A percentile compares a stretch with the other conserved stretches of the same genome.
phyloP scores from a whole-genome alignment of 345 rosid genomes.

The Carallia pectinifolia region DNA sequence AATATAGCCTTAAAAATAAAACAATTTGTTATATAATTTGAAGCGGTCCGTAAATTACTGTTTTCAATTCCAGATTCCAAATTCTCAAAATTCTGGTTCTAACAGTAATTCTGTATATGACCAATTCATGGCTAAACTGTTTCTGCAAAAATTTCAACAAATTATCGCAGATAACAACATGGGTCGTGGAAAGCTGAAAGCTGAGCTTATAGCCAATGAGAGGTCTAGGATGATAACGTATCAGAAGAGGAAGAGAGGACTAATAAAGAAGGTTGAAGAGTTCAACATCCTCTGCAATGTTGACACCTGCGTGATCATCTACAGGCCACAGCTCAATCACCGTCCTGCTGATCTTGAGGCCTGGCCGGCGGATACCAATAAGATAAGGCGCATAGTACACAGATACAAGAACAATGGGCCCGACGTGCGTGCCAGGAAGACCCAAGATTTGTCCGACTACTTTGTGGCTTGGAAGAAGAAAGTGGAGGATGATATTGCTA shows the following conservation, averaged over 20 bases:
- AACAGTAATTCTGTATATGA: too few relatives aligned
- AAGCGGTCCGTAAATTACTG: too few relatives aligned
- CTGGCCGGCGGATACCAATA: conserved; percentile 22
- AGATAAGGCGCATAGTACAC: conserved; percentile 21
- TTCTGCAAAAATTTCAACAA: too few relatives aligned
- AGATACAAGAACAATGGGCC: conserved; percentile 1
- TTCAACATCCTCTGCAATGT: conserved; percentile 35
- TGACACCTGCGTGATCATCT: conserved; percentile 33
- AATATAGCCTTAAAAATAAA: too few relatives aligned
- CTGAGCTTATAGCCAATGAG: conserved; percentile 33
- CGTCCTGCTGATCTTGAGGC: conserved; percentile 5
- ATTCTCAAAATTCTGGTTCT: too few relatives aligned
- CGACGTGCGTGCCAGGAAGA: conserved; percentile 14
- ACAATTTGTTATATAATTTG: too few relatives aligned
- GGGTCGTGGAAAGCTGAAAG: conserved; percentile 37
- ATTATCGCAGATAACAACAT: conserved; percentile 4
- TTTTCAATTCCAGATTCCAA: too few relatives aligned
- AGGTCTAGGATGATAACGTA: conserved; percentile 28
- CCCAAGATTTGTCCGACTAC: conserved; percentile 19
- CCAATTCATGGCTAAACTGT: too few relatives aligned
- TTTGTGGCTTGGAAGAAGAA: conserved; percentile 22
- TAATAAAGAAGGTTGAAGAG: conserved; percentile 35
- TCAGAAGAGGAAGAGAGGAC: conserved; percentile 35
- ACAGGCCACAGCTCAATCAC: conserved; percentile 1
- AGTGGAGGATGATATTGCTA: conserved; percentile 19